Evolutionary conservation across 345 rosid species (phyloP), one percentile per base, ranked within the genome.

Genomic region (Fremontodendron californicum): DNA sequence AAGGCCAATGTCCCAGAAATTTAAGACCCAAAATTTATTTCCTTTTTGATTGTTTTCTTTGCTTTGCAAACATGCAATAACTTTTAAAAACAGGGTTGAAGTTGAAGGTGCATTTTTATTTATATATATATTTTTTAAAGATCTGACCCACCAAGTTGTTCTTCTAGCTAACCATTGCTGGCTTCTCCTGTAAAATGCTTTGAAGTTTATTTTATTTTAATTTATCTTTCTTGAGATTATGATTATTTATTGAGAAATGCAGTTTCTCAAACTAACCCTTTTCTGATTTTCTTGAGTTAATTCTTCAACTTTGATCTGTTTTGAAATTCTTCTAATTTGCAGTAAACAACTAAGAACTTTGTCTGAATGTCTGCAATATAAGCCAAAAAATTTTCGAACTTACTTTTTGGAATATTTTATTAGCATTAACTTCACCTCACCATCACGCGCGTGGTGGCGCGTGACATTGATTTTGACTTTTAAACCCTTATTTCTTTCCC

Each of bases 321-420:
- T 75, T 75, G 49, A 63, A 75, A n/a, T 15, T 60, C 35, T 57
- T 58, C 40, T 27, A 18, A 21, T 27, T 16, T 33, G 35, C 77
- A 74, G 77, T 35, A 35, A 48, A 29, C 9, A 52, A 39, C 9
- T 33, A 16, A 5, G 62, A 64, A 63, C 52, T 13, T 51, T 77
- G 79, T 42, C 68, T 77, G 66, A 18, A 12, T 69, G 79, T 77
- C 74, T 68, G 46, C 66, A 69, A 64, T 54, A 21, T 21, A 49
- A 12, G 79, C 55, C 75, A 67, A 77, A 68, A 40, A 13, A 2
- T 3, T 51, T 75, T 19, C 52, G 62, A 55, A 55, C 65, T 39
- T 31, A 5, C 45, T 23, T 33, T 37, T 27, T 25, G 48, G 15
- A 27, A 27, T 40, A 27, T 48, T 21, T 49, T 19, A 11, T 29